Conservation (phyloP, 345 rosid genomes). For the rapeseed (Brassica napus) region Da-Ae NC_063436.1:14278001-14278500, state of each 20-base stretch:
- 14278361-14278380: neutral
- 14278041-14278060: constrained; percentile 10
- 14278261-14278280: no score
- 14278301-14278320: neutral
- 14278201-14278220: neutral
- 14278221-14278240: neutral
- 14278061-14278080: constrained; percentile 17
- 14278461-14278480: neutral
- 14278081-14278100: constrained; percentile 1
- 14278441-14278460: neutral
- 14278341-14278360: no score
- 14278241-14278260: neutral
- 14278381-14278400: neutral
- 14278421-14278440: neutral
- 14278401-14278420: neutral
- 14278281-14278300: neutral
- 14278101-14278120: neutral
- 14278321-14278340: no score
- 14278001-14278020: neutral
- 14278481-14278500: neutral
- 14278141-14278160: neutral
- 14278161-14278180: no score
- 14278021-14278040: neutral
- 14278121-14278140: neutral
- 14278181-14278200: neutral